Percentiles rank a stretch among this genome's conserved stretches.
These are phyloP conservation scores for Coccomyxa sp. DNA, from an alignment of 139 green algal genomes.

Conservation along the genomic window DNA sequence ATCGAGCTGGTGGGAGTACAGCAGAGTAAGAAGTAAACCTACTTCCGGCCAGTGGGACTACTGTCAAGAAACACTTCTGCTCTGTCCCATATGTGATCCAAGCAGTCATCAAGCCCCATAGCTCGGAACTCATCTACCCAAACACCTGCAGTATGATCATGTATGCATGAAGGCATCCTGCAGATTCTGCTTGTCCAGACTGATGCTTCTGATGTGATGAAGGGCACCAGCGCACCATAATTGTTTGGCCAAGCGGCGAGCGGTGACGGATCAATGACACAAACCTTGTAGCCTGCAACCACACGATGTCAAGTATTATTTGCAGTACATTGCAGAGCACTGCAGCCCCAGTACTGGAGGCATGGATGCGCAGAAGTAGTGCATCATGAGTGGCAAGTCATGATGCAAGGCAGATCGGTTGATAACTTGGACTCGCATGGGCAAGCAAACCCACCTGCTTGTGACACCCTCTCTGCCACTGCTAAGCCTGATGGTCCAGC, in stretches of 20 bases:
- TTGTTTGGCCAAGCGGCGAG: constrained; percentile 91
- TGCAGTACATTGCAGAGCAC: background rate
- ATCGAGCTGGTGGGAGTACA: background rate
- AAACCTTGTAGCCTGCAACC: constrained; percentile 61
- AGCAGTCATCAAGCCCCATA: constrained; percentile 83
- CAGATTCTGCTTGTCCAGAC: background rate
- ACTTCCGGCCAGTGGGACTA: constrained; percentile 37
- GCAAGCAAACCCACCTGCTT: constrained; percentile 24
- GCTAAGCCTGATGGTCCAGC: constrained; percentile 82
- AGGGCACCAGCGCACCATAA: constrained; percentile 69
- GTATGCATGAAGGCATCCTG: background rate
- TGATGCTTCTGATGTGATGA: background rate
- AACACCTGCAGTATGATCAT: constrained; percentile 22
- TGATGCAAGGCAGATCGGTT: background rate
- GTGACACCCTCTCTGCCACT: constrained; percentile 60
- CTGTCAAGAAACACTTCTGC: constrained; percentile 84
- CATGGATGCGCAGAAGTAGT: background rate
- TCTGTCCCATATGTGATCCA: constrained; percentile 79
- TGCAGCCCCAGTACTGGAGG: background rate
- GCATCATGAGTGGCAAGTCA: background rate
- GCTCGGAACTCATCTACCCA: constrained; percentile 97
- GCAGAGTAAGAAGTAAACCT: constrained; percentile 3
- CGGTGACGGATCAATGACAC: constrained; percentile 80
- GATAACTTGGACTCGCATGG: background rate
- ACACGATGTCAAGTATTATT: background rate